Percentiles rank a stretch among this genome's conserved stretches.
Evolutionary conservation across 208 protist genomes (phyloP).

Genomic region (Zelonia costaricensis): DNA sequence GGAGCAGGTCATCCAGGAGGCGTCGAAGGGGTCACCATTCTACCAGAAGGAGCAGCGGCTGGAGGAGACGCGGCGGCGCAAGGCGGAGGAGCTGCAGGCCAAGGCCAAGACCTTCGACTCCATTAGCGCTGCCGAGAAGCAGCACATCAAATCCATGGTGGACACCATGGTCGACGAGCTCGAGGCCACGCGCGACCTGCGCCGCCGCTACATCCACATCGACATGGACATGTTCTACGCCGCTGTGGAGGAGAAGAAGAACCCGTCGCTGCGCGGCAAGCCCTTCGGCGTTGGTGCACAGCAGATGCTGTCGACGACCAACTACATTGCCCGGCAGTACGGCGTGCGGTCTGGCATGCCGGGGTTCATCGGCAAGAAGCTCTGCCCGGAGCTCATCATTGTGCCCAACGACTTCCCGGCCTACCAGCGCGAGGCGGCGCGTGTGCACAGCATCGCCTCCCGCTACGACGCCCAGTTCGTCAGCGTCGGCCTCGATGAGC

Average conservation of each 20-base stretch:
- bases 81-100: slow-evolving; percentile 45
- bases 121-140: slow-evolving; percentile 40
- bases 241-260: slow-evolving; percentile 92
- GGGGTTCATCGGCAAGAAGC: slow-evolving; percentile 91
- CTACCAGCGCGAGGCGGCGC: slow-evolving; percentile 71
- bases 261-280: slow-evolving; percentile 81
- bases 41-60: slow-evolving; percentile 77
- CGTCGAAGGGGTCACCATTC: slow-evolving; percentile 73
- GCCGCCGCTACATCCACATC: slow-evolving; percentile 76
- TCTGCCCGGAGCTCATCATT: slow-evolving; percentile 91
- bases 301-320: slow-evolving; percentile 95
- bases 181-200: slow-evolving; percentile 65
- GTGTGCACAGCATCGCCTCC: slow-evolving; percentile 74
- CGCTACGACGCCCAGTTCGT: slow-evolving; percentile 89
- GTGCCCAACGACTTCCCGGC: slow-evolving; percentile 79
- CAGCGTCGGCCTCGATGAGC: slow-evolving; percentile 77
- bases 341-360: slow-evolving; percentile 97
- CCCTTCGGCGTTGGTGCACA: slow-evolving; percentile 94
- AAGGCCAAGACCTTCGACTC: slow-evolving; percentile 59
- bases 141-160: slow-evolving; percentile 47
- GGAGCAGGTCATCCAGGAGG: slow-evolving; percentile 80
- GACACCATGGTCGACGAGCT: slow-evolving; percentile 61
- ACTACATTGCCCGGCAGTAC: slow-evolving; percentile 95
- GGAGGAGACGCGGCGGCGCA: slow-evolving; percentile 57
- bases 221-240: slow-evolving; percentile 96